Evolutionary conservation across 805 yeast genomes (phyloP).

Genomic region (Ogataea allantospora): DNA sequence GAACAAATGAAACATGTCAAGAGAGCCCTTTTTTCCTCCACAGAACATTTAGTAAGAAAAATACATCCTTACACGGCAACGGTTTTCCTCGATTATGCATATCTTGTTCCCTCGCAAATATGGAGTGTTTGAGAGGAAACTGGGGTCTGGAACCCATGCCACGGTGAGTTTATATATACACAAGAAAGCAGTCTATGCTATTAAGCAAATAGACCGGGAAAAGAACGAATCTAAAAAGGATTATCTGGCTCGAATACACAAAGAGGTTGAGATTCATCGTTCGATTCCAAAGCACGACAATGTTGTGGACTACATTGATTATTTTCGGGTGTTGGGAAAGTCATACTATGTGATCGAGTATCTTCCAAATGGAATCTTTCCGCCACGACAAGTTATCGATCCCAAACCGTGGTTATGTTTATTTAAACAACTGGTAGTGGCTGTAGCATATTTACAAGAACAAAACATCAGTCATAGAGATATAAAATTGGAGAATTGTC

Average conservation of each 20-base stretch:
- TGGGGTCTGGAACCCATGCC: conserved; percentile 22
- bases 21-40: neutral
- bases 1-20: neutral
- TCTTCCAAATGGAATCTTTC: conserved; percentile 33
- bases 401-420: conserved; percentile 28
- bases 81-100: conserved; percentile 1
- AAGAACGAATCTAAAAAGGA: conserved; percentile 39
- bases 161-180: conserved; percentile 14
- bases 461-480: conserved; percentile 46
- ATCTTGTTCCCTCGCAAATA: conserved; percentile 16
- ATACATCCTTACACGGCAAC: conserved; percentile 2
- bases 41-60: neutral
- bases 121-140: conserved; percentile 11
- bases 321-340: conserved; percentile 24
- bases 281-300: conserved; percentile 29
- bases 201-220: conserved; percentile 47
- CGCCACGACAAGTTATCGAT: conserved; percentile 3
- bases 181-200: conserved; percentile 32
- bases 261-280: conserved; percentile 37
- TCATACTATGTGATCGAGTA: conserved; percentile 34
- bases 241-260: conserved; percentile 36
- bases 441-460: conserved; percentile 39
- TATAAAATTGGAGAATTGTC: conserved; percentile 47
- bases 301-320: conserved; percentile 37
- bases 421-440: conserved; percentile 43